Evolutionary conservation across 352 stramenopile genomes (phyloP).

Genomic region (Globisporangium polare): DNA sequence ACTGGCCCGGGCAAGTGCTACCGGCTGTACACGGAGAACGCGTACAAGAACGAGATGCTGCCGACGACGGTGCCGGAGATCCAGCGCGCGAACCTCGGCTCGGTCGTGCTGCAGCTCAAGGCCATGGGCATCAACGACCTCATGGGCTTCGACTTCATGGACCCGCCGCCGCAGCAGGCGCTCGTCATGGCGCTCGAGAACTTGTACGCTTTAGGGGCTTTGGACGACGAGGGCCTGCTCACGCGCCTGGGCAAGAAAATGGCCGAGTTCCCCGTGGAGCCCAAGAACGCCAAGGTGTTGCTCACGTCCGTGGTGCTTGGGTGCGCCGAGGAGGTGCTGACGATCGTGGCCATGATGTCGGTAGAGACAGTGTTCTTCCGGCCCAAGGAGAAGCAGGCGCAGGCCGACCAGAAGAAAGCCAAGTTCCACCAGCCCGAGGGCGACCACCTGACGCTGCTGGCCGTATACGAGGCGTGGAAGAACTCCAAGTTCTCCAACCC

Average conservation of each 20-base stretch:
- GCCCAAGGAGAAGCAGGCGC: conserved; percentile 97
- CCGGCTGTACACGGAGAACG: conserved; percentile 98
- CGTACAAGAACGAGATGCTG: conserved; percentile 98
- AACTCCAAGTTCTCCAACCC: conserved; percentile 96
- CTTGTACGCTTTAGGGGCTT: conserved; percentile 95
- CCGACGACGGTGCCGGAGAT: conserved; percentile 98
- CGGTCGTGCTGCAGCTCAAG: conserved; percentile 99
- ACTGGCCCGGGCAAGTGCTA: conserved; percentile 99
- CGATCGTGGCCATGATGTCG: conserved; percentile 98
- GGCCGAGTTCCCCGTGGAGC: conserved; percentile 99
- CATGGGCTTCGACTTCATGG: conserved; percentile 99
- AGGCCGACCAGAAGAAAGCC: conserved; percentile 99
- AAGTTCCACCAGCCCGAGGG: conserved; percentile 99
- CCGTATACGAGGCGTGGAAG: conserved; percentile 98
- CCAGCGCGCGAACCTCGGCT: conserved; percentile 97
- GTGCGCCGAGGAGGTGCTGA: conserved; percentile 98
- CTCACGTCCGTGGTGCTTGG: conserved; percentile 97
- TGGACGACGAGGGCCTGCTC: conserved; percentile 96
- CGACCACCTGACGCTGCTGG: conserved; percentile 97
- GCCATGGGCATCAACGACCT: conserved; percentile 99
- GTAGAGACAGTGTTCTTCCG: conserved; percentile 99
- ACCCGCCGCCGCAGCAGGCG: conserved; percentile 96
- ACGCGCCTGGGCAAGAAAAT: conserved; percentile 97
- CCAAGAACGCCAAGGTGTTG: conserved; percentile 98
- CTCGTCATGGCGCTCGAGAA: conserved; percentile 97